Evolutionary conservation across 2,329 filamentous ascomycete species (phyloP).

Genomic region (Gliomastix tumulicola): DNA sequence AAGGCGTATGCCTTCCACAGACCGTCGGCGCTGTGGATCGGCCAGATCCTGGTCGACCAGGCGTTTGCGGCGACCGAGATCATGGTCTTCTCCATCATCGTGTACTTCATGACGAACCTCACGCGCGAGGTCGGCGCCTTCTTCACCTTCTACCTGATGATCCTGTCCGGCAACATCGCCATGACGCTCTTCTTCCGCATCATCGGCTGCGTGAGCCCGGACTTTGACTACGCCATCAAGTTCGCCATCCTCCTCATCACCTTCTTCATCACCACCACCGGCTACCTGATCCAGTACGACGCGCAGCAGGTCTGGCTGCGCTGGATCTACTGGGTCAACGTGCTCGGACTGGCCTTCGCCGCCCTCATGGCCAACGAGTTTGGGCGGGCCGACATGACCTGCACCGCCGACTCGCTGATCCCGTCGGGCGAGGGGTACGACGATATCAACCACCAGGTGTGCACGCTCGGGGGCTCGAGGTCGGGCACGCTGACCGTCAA

Average conservation of each 20-base stretch:
- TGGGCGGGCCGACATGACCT: slow-evolving; percentile 58
- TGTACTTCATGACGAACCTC: slow-evolving; percentile 73
- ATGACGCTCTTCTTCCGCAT: slow-evolving; percentile 77
- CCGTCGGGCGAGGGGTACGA: slow-evolving; percentile 64
- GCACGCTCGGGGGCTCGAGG: slow-evolving; percentile 67
- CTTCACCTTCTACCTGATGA: slow-evolving; percentile 69
- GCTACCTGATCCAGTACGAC: slow-evolving; percentile 78
- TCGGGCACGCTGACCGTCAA: slow-evolving; percentile 57
- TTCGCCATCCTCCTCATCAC: slow-evolving; percentile 74
- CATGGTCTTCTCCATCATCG: slow-evolving; percentile 64
- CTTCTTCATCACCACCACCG: slow-evolving; percentile 72
- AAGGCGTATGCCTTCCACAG: slow-evolving; percentile 77
- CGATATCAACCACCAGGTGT: slow-evolving; percentile 70
- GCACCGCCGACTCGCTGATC: slow-evolving; percentile 60
- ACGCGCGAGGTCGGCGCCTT: slow-evolving; percentile 66
- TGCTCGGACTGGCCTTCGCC: slow-evolving; percentile 67
- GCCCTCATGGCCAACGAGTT: slow-evolving; percentile 88
- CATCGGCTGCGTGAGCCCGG: slow-evolving; percentile 66
- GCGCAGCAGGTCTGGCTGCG: slow-evolving; percentile 68
- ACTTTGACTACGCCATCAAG: slow-evolving; percentile 82
- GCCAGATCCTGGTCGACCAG: slow-evolving; percentile 73
- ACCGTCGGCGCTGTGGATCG: slow-evolving; percentile 76
- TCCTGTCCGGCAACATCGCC: slow-evolving; percentile 60
- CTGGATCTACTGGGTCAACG: slow-evolving; percentile 76
- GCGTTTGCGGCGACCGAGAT: slow-evolving; percentile 67